Evolutionary conservation across 2,329 filamentous ascomycete genomes (phyloP), one percentile per base, ranked within the genome.

Genomic region (Hymenoscyphus fructigenus): DNA sequence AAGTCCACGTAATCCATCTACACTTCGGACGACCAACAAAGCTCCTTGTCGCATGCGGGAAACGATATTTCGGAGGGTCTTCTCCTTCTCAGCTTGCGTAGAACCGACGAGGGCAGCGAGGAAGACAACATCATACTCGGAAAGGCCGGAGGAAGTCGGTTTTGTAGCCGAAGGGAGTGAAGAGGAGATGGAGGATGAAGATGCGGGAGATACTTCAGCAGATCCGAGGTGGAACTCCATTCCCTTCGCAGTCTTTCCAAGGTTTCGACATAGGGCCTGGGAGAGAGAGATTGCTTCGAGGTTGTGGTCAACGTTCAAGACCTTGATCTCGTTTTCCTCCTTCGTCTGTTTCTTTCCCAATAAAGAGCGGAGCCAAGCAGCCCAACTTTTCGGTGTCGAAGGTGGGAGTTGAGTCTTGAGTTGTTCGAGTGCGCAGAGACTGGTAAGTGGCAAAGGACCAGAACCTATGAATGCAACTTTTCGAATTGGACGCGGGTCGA

Each of bases 51-150:
- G 75, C 79, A 84, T 79, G 53, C 75, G 75, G 26, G 56, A 63
- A 1, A 75, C 77, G 2, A 84, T 67, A 0, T 68, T 69, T 6
- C 67, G 62, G 1, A 84, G 60, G 26, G 83, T 77, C 0, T 50
- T 63, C 38, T 81, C 72, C 69, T 85, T 85, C 0, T 79, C 73
- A 0, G 60, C 41, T n/a, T 79, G 77, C 0, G 76, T 75, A 12
- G 72, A 71, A 0, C 83, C 82, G 0, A 84, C 83, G 0, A 85
- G 71, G 0, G 82, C 82, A 2, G 82, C 82, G 3, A 85, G 70
- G 67, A 80, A 84, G 0, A 85, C 79, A 0, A 83, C 78, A 59
- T 84, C 79, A 56, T 78, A 81, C 0, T 65, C 63, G 9, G 28
- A 36, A 7, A 61, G 38, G 34, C 38, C 44, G 29, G 47, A 57